Conservation (phyloP, 441 rosid genomes). For the Bruguiera hainesii region DNA sequence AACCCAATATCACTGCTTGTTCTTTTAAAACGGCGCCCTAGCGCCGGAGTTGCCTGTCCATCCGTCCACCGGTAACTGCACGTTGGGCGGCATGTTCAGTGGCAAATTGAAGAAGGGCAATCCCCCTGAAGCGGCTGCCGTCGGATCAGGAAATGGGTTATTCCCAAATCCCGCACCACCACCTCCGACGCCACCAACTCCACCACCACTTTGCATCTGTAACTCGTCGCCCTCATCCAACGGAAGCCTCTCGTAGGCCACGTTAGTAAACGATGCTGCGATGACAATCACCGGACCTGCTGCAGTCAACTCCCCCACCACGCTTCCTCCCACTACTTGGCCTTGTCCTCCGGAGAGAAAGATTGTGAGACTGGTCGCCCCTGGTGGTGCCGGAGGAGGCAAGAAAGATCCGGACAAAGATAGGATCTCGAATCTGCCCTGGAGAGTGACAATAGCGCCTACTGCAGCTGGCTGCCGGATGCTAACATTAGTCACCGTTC, state of each 20-base stretch:
- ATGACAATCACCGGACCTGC: constrained; percentile 89
- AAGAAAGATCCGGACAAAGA: constrained; percentile 86
- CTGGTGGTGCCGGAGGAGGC: constrained; percentile 97
- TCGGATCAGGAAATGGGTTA: constrained; percentile 53
- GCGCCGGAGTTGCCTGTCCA: constrained; percentile 70
- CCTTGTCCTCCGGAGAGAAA: constrained; percentile 89
- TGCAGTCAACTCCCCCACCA: constrained; percentile 79
- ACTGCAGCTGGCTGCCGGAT: constrained; percentile 83
- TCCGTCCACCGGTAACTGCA: constrained; percentile 85
- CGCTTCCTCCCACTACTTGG: constrained; percentile 91
- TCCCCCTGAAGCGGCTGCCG: constrained; percentile 49
- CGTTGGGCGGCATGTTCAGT: constrained; percentile 55
- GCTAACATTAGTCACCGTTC: constrained; percentile 83
- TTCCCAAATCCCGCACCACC: constrained; percentile 43
- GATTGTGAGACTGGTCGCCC: constrained; percentile 85
- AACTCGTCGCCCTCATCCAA: constrained; percentile 82
- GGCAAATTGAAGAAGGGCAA: constrained; percentile 92
- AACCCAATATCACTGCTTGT: constrained; percentile 1
- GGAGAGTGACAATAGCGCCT: constrained; percentile 68
- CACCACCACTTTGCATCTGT: constrained; percentile 51
- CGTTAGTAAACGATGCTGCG: constrained; percentile 87
- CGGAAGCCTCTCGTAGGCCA: constrained; percentile 87
- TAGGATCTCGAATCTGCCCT: constrained; percentile 86
- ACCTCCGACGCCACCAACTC: constrained; percentile 38
- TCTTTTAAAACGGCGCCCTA: constrained; percentile 62